Evolutionary conservation across 1,284 basidiomycete species (phyloP).

Genomic region (Fomitopsis palustris): DNA sequence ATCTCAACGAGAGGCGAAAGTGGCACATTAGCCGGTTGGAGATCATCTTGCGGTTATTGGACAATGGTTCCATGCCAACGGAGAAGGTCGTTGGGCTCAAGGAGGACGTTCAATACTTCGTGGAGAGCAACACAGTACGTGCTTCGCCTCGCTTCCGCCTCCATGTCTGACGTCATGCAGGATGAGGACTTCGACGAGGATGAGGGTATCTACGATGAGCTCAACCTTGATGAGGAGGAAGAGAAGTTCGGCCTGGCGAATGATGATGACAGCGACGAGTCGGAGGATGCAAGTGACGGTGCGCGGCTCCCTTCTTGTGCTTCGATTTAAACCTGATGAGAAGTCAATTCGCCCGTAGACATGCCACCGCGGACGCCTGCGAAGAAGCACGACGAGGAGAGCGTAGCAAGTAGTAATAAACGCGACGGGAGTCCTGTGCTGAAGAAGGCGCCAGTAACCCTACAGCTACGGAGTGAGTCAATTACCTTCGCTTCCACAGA

Average conservation of each 20-base stretch:
- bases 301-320: background rate
- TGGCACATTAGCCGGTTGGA: conserved; percentile 96
- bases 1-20: conserved; percentile 88
- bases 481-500: background rate
- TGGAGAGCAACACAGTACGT: conserved; percentile 92
- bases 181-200: conserved; percentile 98
- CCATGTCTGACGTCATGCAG: conserved; percentile 39
- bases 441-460: conserved; percentile 63
- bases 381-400: conserved; percentile 79
- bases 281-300: conserved; percentile 74
- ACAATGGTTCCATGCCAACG: conserved; percentile 87
- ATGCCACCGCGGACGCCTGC: conserved; percentile 57
- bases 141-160: conserved; percentile 6
- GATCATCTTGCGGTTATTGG: conserved; percentile 88
- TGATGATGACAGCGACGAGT: conserved; percentile 70
- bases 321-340: background rate
- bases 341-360: conserved; percentile 25
- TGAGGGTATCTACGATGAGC: conserved; percentile 97
- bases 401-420: conserved; percentile 65
- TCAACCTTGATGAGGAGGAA: conserved; percentile 96
- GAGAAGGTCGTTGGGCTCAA: conserved; percentile 85
- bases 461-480: conserved; percentile 63
- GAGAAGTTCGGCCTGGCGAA: conserved; percentile 82
- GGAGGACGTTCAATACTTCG: conserved; percentile 96
- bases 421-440: conserved; percentile 74